Conservation (phyloP, 768 basidiomycete species). For the Tulasnella sp. region DNA sequence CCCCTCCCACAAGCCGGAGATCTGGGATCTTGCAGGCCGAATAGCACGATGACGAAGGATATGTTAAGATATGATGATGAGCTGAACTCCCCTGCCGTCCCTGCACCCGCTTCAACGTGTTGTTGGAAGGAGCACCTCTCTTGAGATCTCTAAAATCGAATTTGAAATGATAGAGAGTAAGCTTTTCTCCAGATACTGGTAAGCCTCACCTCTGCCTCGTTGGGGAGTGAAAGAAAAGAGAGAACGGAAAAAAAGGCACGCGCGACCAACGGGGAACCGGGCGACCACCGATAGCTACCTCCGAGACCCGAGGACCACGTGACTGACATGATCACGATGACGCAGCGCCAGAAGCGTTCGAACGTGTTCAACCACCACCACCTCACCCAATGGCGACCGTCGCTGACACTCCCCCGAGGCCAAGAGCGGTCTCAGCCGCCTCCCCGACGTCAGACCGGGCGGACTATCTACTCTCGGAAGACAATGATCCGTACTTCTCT, state of each 20-base stretch:
- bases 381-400: background rate
- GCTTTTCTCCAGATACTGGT: background rate
- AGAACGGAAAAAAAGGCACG: too few relatives aligned
- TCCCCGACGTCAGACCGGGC: background rate
- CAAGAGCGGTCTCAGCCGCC: background rate
- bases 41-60: background rate
- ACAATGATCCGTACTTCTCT: constrained; percentile 39
- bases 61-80: background rate
- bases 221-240: background rate
- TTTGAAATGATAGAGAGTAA: background rate
- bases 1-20: constrained; percentile 9
- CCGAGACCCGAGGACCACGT: background rate
- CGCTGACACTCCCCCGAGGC: background rate
- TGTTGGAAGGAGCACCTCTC: background rate
- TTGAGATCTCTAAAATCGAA: constrained; percentile 3
- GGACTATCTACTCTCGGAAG: constrained; percentile 35
- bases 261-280: background rate
- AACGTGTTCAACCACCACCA: constrained; percentile 7
- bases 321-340: background rate
- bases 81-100: background rate
- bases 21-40: constrained; percentile 11
- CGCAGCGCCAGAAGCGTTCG: background rate
- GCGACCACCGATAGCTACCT: background rate
- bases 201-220: background rate
- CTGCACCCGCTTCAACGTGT: background rate